Base-by-base conservation (phyloP, 2,329 filamentous ascomycete genomes). In the Monosporascus sp. region DNA sequence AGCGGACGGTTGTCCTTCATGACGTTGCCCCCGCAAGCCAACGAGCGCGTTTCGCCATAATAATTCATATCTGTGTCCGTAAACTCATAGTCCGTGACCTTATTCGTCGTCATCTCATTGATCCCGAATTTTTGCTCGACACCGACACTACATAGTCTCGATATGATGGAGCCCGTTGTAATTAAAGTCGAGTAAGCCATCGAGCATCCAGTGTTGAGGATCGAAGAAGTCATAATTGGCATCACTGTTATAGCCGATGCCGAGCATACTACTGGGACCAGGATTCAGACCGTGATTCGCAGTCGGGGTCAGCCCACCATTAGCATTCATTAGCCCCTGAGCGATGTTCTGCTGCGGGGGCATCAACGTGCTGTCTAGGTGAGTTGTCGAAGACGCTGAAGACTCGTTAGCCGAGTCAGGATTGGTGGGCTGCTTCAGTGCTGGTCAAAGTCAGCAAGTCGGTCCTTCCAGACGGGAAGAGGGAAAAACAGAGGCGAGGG, bases 131-230 rank as follows among this genome's bases (percentile, higher is more conserved):
- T 18, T 27, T 18, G 44, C 24, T 47, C 24, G 31, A 27, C 31
- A 14, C 31, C 5, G 3, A 27, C 47, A 45, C 55, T 73, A 81
- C 57, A 78, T 72, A 56, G 79, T 75, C 55, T 86, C 82, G 38
- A 83, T 68, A 1, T 78, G 75, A 52, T 73, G 72, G 38, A 60
- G 61, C 62, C 82, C 86, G 11, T 77, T 79, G 65, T 87, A 91
- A 58, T 89, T 89, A 66, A 93, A 88, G 66, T 92, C 88, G 55
- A 94, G 77, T 37, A 93, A 77, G 15, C 89, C 89, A 68, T 97
- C 92, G 55, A 97, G 75, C 77, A 96, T 90, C 92, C 92, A 97
- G 68, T 93, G 90, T 63, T 96, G 79, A 1, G 92, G 90, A 70
- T 96, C 91, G 65, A 96, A 96, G 56, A 95, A 90, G 68, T 96